Conservation (phyloP, 306 rosid genomes). For the Quillaja saponaria region DNA sequence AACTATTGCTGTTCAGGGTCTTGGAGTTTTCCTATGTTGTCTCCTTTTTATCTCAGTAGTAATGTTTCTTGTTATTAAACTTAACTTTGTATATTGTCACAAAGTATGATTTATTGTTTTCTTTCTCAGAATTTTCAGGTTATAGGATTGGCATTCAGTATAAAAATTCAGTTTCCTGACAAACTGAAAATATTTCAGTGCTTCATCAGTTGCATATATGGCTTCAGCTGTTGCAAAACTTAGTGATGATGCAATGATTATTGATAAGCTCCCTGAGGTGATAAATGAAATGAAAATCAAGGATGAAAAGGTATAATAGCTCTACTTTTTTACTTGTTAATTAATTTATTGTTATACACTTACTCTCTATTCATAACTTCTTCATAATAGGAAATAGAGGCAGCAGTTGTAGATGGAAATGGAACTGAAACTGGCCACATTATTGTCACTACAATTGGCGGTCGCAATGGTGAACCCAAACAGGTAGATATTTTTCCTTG, state of each 20-base stretch:
- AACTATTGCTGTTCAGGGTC: neutral
- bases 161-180: neutral
- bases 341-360: neutral
- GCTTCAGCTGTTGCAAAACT: slow-evolving; percentile 44
- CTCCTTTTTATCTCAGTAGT: neutral
- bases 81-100: neutral
- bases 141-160: slow-evolving; percentile 10
- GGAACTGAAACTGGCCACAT: slow-evolving; percentile 76
- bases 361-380: neutral
- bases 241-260: slow-evolving; percentile 27
- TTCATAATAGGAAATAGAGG: slow-evolving; percentile 50
- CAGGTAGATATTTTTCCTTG: slow-evolving; percentile 44
- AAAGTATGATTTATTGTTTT: neutral
- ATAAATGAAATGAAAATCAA: slow-evolving; percentile 67
- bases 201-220: slow-evolving; percentile 28
- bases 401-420: slow-evolving; percentile 64
- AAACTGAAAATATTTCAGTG: slow-evolving; percentile 14
- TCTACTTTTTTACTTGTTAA: neutral
- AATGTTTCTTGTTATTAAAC: neutral
- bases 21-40: neutral
- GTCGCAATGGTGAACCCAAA: slow-evolving; percentile 69
- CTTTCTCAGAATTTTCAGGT: slow-evolving; percentile 1
- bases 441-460: slow-evolving; percentile 67
- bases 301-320: slow-evolving; percentile 52
- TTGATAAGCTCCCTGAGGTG: slow-evolving; percentile 56